These are phyloP conservation scores for Craspedostauros australis DNA, from an alignment of 108 stramenopile species.

Conservation along the genomic window DNA sequence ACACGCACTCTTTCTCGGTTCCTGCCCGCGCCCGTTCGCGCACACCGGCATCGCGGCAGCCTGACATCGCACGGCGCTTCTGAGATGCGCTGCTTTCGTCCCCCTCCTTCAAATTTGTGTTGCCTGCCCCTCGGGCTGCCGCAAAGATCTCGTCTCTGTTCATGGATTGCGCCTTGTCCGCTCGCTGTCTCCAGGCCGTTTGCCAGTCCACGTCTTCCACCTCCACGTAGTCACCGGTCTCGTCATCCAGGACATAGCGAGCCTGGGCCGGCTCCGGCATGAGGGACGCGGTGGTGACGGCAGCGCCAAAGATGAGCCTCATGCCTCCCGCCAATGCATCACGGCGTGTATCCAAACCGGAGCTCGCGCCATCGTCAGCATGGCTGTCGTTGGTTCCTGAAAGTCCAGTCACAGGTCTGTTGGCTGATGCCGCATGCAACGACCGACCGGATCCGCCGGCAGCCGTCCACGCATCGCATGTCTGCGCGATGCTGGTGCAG, in stretches of 20 bases:
- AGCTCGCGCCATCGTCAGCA: too few species aligned
- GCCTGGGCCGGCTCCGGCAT: conserved; percentile 22
- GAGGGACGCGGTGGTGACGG: too few species aligned
- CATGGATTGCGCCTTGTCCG: conserved; percentile 49
- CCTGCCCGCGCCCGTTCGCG: conserved; percentile 20
- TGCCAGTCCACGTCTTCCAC: conserved; percentile 50
- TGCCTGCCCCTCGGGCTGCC: conserved; percentile 54
- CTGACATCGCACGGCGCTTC: conserved; percentile 51
- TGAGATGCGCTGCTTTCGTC: conserved; percentile 39
- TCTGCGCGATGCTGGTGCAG: too few species aligned
- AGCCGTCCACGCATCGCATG: too few species aligned
- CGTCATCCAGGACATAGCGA: conserved; percentile 46
- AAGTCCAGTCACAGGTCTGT: too few species aligned
- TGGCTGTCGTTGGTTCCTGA: too few species aligned
- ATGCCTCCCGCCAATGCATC: too few species aligned
- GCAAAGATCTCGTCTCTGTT: conserved; percentile 40
- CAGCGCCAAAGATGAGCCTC: too few species aligned
- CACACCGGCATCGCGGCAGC: conserved; percentile 34
- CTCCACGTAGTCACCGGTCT: conserved; percentile 61
- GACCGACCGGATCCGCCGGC: too few species aligned
- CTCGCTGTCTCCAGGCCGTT: conserved; percentile 44
- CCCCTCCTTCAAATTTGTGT: conserved; percentile 34
- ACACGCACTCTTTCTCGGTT: conserved; percentile 32
- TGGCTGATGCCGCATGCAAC: too few species aligned
- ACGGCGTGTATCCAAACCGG: too few species aligned